Evolutionary conservation across 176 grass and related monocot species (phyloP), one percentile per base, ranked within the genome.

Genomic region (Triticum timopheevii): DNA sequence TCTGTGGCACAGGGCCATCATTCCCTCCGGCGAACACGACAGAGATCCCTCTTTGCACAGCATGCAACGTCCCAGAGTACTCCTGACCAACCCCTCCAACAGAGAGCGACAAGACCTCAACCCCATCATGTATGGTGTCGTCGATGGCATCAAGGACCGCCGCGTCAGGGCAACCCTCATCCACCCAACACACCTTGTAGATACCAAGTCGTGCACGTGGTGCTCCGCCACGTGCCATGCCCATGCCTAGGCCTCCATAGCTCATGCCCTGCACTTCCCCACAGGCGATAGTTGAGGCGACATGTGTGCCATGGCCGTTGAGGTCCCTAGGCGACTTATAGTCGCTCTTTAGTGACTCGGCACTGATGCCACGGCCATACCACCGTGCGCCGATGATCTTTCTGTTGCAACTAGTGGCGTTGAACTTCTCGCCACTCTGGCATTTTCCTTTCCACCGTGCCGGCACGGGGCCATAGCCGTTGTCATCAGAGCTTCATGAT

Each of bases 121-220:
- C 93, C 8, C 93, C 88, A 6, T 92, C 93, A 22, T 90, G 38
- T 4, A 94, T 94, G 61, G 93, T 90, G 19, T 94, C 65, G n/a
- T 94, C 93, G 19, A 94, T 65, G 8, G 90, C 93, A 0, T 52
- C 77, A 0, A 94, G 81, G 24, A 90, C 0, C 0, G 27, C 31
- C 8, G 87, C 87, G 0, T 0, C 36, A 16, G 56, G 20, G 19
- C 19, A 50, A 50, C 1, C 5, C 13, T 4, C 49, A 50, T 15
- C 49, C 49, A 50, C 70, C 86, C 90, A 95, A 10, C 62, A 66
- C 0, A 2, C 90, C 64, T 92, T 92, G 56, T 95, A 95, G 20
- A 91, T 20, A 0, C 90, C 88, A 19, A 92, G 20, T 10, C 88
- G 31, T 0, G 86, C 83, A 17, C 62, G 87, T 2, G 93, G 90